Conservation (phyloP, 2,329 filamentous ascomycete species). For the Microsporum canis region DNA sequence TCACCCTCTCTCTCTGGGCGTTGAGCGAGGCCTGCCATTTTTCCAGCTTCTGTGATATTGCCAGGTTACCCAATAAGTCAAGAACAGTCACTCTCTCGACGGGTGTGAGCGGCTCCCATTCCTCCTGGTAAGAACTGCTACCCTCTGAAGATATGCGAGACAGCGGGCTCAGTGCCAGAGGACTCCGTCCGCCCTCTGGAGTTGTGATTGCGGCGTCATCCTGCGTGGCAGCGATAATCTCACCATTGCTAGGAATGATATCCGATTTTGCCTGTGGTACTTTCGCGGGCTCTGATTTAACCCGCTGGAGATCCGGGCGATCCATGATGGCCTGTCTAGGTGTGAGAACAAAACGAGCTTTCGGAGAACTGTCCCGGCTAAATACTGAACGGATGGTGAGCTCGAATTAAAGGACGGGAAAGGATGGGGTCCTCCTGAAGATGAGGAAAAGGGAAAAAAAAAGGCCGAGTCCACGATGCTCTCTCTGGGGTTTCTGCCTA, state of each 20-base stretch:
- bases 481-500: conserved; percentile 39
- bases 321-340: background rate
- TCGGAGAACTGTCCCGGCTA: background rate
- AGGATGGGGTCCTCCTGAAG: background rate
- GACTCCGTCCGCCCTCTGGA: background rate
- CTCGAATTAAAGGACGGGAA: background rate
- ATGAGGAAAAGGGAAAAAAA: conserved; percentile 14
- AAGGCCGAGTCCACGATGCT: conserved; percentile 24
- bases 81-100: conserved; percentile 84
- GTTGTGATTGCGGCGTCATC: background rate
- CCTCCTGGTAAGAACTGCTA: conserved; percentile 74
- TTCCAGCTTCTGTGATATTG: conserved; percentile 79
- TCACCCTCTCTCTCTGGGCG: conserved; percentile 73
- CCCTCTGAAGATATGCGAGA: conserved; percentile 60
- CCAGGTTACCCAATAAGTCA: conserved; percentile 86
- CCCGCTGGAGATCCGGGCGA: background rate
- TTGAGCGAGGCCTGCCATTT: conserved; percentile 75
- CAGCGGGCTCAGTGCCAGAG: conserved; percentile 25
- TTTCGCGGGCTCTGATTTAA: conserved; percentile 9
- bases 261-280: background rate
- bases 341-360: background rate
- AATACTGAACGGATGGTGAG: background rate
- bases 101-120: conserved; percentile 77
- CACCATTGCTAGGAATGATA: background rate
- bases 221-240: conserved; percentile 2